Evolutionary conservation across 73 alveolate species (phyloP), one percentile per base, ranked within the genome.

Genomic region (Symbiodinium natans): DNA sequence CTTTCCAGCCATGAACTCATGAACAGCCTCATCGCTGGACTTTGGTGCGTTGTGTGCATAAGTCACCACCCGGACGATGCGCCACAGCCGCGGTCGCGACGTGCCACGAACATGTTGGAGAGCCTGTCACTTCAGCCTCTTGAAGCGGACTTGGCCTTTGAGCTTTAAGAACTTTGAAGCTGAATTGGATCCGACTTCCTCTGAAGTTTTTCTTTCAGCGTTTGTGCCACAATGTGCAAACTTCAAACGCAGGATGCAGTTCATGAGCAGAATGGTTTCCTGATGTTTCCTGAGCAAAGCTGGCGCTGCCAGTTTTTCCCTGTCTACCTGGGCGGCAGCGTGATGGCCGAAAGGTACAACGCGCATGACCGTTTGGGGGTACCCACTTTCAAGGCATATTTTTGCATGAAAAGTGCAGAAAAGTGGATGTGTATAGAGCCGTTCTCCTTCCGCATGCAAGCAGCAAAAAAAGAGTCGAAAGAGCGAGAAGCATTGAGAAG

Each of bases 31-130:
- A 39, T 40, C 5, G 59, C 93, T 2, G 93, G 93, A 38, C 83
- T 86, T 33, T 86, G 93, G 93, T 86, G 93, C 38, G 93, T 86
- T 34, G 93, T 86, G 4, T 86, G 93, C 83, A 27, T 86, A 25
- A 52, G 93, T 46, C 93, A 54, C 17, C 93, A 77, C 41, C 82
- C 82, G 13, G 93, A 86, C 8, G 56, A 86, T 86, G 93, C 93
- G 40, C 93, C 93, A 36, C 48, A 42, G 41, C 93, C 93, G n/a
- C 93, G 39, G 54, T 86, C 93, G n/a, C 33, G 56, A 23, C 82
- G 93, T 3, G 56, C 59, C 93, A 86, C 93, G 40, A 31, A 77
- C 38, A 56, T 86, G 31, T 52, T 86, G 27, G 93, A 86, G 54
- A 42, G 82, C 54, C 83, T 86, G 93, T 75, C 93, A 21, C 36